These are phyloP conservation scores for Osmanthus fragrans DNA, from an alignment of 257 asterid genomes.

Conservation along the genomic window DNA sequence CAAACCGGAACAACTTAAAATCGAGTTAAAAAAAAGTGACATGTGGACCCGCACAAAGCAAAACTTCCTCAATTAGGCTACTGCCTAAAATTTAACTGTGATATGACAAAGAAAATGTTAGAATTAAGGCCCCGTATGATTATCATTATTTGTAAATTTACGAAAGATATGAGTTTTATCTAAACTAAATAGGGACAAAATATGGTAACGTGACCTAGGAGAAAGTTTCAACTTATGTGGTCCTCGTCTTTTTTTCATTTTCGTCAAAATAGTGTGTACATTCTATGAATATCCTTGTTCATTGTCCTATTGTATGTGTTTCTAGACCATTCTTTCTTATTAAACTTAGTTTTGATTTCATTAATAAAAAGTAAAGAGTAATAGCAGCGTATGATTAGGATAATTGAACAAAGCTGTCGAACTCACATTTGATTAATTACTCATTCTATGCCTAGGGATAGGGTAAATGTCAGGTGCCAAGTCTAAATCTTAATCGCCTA, in stretches of 20 bases:
- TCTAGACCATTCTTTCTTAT: slow-evolving; percentile 8
- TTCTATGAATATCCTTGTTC: not conserved
- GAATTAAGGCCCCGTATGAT: no score
- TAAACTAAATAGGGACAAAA: no score
- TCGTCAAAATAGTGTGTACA: not conserved
- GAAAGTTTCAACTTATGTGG: not conserved
- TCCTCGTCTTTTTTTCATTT: no score
- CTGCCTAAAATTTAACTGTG: no score
- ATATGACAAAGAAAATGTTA: no score
- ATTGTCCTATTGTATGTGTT: not conserved
- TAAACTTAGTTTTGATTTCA: not conserved
- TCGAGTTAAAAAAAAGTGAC: no score
- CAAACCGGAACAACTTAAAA: no score
- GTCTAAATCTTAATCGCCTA: slow-evolving; percentile 31
- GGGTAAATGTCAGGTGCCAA: slow-evolving; percentile 10
- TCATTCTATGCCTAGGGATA: slow-evolving; percentile 6
- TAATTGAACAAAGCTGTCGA: slow-evolving; percentile 26
- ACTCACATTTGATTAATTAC: not conserved
- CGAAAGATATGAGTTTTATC: no score
- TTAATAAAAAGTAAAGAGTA: not conserved
- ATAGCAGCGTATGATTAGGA: slow-evolving; percentile 10
- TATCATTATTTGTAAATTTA: no score
- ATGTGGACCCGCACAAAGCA: no score
- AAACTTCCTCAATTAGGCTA: no score
- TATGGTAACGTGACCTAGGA: not conserved